phyloP scores from a whole-genome alignment of 306 rosid species.

The Lupinus albus region DNA sequence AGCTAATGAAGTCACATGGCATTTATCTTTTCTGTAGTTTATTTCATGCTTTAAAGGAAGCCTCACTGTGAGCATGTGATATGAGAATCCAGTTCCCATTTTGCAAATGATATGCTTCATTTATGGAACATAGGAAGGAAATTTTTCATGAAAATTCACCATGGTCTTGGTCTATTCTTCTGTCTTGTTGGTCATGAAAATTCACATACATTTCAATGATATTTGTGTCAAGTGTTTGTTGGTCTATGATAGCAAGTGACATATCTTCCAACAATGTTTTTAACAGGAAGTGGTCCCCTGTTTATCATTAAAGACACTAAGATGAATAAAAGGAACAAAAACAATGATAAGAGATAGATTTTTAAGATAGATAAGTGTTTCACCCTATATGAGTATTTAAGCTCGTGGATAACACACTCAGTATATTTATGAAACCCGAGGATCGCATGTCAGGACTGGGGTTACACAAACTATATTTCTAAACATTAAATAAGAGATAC shows the following conservation, averaged over 20 bases:
- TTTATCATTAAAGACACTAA: conserved; percentile 31
- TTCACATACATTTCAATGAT: conserved; percentile 13
- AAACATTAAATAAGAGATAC: conserved; percentile 5
- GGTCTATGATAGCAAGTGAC: conserved; percentile 48
- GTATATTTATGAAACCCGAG: too few species aligned
- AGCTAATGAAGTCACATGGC: background rate
- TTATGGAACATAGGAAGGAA: background rate
- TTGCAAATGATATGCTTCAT: conserved; percentile 29
- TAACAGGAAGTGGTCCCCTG: conserved; percentile 58
- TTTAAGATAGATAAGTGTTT: background rate
- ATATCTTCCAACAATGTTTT: conserved; percentile 50
- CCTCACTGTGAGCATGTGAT: background rate
- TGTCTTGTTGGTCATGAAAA: conserved; percentile 2
- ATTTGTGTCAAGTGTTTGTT: conserved; percentile 42
- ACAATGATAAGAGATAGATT: too few species aligned
- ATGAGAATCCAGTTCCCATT: conserved; percentile 37
- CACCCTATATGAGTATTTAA: too few species aligned
- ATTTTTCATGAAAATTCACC: conserved; percentile 11
- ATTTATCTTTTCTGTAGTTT: conserved; percentile 7
- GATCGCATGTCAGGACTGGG: too few species aligned
- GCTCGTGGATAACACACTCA: too few species aligned
- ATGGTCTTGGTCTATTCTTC: too few species aligned
- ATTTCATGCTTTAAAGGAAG: conserved; percentile 20
- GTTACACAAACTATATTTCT: background rate
- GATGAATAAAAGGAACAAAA: background rate